These are phyloP conservation scores for Pythium volutum DNA, from an alignment of 352 stramenopile species.

Conservation along the genomic window DNA sequence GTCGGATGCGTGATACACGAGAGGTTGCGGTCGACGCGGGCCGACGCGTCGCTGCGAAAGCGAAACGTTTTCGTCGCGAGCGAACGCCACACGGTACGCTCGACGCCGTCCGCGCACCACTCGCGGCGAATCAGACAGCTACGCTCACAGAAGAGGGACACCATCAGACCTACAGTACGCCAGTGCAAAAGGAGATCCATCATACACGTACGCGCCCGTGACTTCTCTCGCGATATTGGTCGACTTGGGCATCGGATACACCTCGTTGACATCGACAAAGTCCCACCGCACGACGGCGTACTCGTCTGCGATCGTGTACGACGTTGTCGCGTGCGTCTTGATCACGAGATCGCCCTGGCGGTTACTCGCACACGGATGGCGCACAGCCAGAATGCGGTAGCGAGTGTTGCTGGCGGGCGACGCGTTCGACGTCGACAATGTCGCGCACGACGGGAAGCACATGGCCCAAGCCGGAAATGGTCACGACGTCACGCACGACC, in stretches of 20 bases:
- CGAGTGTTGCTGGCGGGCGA: neutral
- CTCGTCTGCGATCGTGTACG: slow-evolving; percentile 7
- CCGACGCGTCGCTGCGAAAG: neutral
- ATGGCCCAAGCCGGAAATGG: slow-evolving; percentile 23
- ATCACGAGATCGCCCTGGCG: slow-evolving; percentile 1
- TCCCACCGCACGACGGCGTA: slow-evolving; percentile 15
- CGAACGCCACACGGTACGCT: slow-evolving; percentile 1
- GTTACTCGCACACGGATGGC: neutral
- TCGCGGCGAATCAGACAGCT: slow-evolving; percentile 14
- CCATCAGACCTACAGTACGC: neutral
- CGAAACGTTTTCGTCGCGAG: slow-evolving; percentile 6
- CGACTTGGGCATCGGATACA: neutral
- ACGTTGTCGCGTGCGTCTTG: slow-evolving; percentile 8
- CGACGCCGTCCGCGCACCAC: slow-evolving; percentile 1
- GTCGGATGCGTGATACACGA: slow-evolving; percentile 1
- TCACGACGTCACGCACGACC: slow-evolving; percentile 19
- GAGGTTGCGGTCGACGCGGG: neutral
- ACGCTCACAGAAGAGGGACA: neutral
- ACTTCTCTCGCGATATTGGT: neutral
- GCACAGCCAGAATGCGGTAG: slow-evolving; percentile 2
- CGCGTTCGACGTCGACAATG: slow-evolving; percentile 5
- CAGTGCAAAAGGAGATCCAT: neutral
- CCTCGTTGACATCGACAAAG: slow-evolving; percentile 15
- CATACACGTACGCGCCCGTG: slow-evolving; percentile 7
- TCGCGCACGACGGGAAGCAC: slow-evolving; percentile 12